Evolutionary conservation across 169 alveolate species (phyloP), one percentile per base, ranked within the genome.

Genomic region (Babesia sp.): DNA sequence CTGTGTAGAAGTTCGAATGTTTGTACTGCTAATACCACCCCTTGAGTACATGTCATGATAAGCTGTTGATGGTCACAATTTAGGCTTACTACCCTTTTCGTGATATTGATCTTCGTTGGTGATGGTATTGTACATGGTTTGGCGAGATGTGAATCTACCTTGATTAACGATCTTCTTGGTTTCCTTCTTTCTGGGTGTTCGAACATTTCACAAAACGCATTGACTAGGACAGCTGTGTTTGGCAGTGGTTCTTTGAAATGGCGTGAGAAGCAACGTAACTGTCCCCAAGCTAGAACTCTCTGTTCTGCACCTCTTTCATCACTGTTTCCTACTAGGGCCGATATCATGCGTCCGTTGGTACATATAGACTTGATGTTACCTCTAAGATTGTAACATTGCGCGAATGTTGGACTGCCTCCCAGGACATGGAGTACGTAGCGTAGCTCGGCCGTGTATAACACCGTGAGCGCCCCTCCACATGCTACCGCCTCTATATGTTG

Each of bases 121-220:
- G 29, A 1, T 3, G 66, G 58, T 28, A 79, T 0, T 5, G 45
- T 34, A 31, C 78, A 59, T 29, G 68, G 36, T 46, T 55, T 79
- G 28, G 81, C 87, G 18, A 34, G 59, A 18, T 34, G 50, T 6
- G 74, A 54, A 41, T 60, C 63, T 20, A 79, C 81, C 67, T 58
- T 46, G 42, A 70, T 33, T 20, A 55, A 16, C 11, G 87, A 79
- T 20, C 75, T 26, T 5, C 51, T 9, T 26, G 85, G 69, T 45
- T 58, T 60, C 33, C 60, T 31, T 61, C 51, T 56, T 20, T 56
- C 82, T 28, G 39, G 58, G 42, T 71, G 54, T 37, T 79, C 87
- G 39, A 79, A 79, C 70, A 29, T 70, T 41, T 79, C 83, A 20
- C 79, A 54, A 46, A 70, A 79, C 6, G 82, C 87, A n/a, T 66